phyloP scores from a whole-genome alignment of 768 basidiomycete genomes.

The Amanita rubescens region DNA sequence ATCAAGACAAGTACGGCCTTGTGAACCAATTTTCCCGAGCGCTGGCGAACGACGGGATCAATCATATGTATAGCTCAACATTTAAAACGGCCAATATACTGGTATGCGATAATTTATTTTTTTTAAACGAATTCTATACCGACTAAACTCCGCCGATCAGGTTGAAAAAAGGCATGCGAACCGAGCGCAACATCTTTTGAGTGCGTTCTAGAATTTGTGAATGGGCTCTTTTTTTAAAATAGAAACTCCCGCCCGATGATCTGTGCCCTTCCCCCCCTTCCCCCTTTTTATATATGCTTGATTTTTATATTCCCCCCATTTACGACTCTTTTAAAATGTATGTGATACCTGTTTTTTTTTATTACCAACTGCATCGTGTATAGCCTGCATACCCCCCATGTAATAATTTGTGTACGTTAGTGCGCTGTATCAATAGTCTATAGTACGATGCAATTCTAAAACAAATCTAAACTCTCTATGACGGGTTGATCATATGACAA shows the following conservation, averaged over 20 bases:
- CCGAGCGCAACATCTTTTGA: constrained; percentile 51
- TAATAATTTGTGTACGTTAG: not conserved
- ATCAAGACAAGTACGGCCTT: constrained; percentile 65
- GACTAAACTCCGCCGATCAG: constrained; percentile 20
- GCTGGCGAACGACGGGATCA: constrained; percentile 65
- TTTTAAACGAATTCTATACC: not conserved
- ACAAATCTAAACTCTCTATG: not conserved
- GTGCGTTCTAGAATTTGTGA: constrained; percentile 48
- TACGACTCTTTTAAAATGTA: too few species aligned
- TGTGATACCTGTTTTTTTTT: not conserved
- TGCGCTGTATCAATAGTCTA: not conserved
- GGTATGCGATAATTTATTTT: constrained; percentile 28
- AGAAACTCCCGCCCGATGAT: not conserved
- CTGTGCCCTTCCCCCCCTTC: not conserved
- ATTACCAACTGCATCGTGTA: not conserved
- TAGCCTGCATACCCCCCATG: constrained; percentile 1
- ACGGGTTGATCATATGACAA: not conserved
- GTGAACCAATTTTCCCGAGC: constrained; percentile 72
- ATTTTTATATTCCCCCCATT: not conserved
- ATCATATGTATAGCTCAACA: constrained; percentile 83
- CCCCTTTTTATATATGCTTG: not conserved
- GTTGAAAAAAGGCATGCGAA: constrained; percentile 51
- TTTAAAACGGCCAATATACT: constrained; percentile 76
- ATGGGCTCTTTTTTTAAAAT: not conserved
- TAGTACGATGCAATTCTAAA: constrained; percentile 1